Evolutionary conservation across 202 grass and related monocot species (phyloP), one percentile per base, ranked within the genome.

Genomic region (Tripidium arundinaceum): DNA sequence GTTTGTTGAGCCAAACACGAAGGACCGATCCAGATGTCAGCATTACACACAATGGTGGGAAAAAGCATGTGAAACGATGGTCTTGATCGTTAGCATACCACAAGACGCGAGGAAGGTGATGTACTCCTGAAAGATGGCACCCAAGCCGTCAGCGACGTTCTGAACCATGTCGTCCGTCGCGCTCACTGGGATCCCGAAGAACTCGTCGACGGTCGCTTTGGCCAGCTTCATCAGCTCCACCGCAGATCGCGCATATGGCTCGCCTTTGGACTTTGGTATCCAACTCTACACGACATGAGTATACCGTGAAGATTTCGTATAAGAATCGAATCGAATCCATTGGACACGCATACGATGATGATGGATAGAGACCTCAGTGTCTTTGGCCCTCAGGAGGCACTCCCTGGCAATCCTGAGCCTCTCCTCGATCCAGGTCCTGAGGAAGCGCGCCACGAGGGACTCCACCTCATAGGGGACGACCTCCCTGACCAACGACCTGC

Each of bases 141-240:
- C 86, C 49, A 93, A 58, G 29, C 90, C 86, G 76, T 88, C 90
- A 8, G 88, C 86, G 34, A 98, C 90, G 80, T 93, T 83, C 67
- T 88, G 90, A 11, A 94, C 88, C 92, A 98, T 77, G 81, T 82
- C 88, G 9, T 91, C 92, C 19, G 82, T 89, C 2, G 73, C 90
- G 8, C 54, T 86, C 31, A 93, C 90, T 12, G 88, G 88, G 22
- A 98, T 89, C 41, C 86, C 90, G 19, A 98, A 94, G 84, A 94
- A 94, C 69, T 98, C 92, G 21, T 94, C 90, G 19, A 94, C 50
- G 4, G 92, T 91, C 60, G 78, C 84, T 84, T 98, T 93, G 75
- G 86, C 92, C 43, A 95, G 10, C 88, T 93, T 94, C 90, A 94
- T 89, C 77, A 98, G 82, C 24, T 94, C 95, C 59, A 91, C 75